Conservation (phyloP, 257 asterid genomes). For the Linaria vulgaris region DNA sequence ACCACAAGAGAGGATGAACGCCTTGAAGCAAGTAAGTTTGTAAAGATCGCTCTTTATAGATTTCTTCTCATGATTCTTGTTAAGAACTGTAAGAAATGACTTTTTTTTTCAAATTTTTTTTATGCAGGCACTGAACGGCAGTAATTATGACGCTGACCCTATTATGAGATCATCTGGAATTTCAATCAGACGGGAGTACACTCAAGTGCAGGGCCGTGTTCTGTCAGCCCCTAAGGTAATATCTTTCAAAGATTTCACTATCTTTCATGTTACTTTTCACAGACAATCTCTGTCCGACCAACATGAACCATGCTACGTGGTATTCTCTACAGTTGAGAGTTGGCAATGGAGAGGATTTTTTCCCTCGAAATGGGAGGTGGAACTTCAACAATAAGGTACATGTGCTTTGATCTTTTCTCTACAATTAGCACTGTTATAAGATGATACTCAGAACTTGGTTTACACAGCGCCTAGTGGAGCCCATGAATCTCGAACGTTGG, state of each 20-base stretch:
- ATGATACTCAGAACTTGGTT: constrained; percentile 1
- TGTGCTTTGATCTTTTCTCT: constrained; percentile 5
- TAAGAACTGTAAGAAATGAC: constrained; percentile 2
- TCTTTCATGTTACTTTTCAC: constrained; percentile 6
- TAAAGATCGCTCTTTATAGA: background rate
- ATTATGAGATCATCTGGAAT: constrained; percentile 53
- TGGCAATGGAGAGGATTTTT: constrained; percentile 46
- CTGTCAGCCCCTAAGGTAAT: constrained; percentile 62
- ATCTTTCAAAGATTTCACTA: background rate
- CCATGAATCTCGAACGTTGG: constrained; percentile 48
- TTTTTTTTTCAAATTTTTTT: too few relatives aligned
- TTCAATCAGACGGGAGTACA: constrained; percentile 47
- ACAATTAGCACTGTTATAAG: background rate
- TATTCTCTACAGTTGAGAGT: constrained; percentile 44
- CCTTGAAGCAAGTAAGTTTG: constrained; percentile 42
- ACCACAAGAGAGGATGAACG: constrained; percentile 63
- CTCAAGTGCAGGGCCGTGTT: constrained; percentile 58
- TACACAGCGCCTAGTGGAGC: constrained; percentile 49
- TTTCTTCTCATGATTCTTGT: background rate
- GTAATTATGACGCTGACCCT: constrained; percentile 53
- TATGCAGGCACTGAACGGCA: constrained; percentile 49
- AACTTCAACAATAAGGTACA: constrained; percentile 70
- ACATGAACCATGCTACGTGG: background rate
- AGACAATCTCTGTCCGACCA: background rate
- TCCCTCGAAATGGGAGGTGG: constrained; percentile 67